phyloP scores from a whole-genome alignment of 371 early-diverging fungal species.

The Blakeslea trispora region DNA sequence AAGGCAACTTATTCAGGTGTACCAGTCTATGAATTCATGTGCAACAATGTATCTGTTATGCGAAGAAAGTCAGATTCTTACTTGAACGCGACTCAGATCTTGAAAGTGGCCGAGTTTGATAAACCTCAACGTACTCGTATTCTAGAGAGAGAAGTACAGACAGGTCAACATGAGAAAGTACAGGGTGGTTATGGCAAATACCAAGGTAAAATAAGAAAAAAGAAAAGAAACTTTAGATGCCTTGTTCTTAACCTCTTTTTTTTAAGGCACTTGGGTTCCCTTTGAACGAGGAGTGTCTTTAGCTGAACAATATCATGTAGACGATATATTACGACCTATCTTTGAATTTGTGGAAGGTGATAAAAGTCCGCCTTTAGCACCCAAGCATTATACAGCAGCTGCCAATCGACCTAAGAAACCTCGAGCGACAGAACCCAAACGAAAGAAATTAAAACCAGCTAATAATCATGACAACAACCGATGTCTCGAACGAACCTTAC shows the following conservation, averaged over 20 bases:
- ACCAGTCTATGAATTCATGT: conserved; percentile 88
- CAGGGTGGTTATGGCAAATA: conserved; percentile 97
- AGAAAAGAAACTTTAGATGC: neutral
- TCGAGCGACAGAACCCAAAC: conserved; percentile 13
- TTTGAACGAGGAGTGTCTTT: conserved; percentile 74
- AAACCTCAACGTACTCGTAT: conserved; percentile 89
- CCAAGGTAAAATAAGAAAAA: conserved; percentile 68
- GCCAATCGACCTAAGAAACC: conserved; percentile 16
- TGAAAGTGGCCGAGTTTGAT: conserved; percentile 92
- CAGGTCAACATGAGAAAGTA: conserved; percentile 85
- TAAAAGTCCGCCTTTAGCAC: conserved; percentile 41
- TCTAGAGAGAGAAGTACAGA: conserved; percentile 82
- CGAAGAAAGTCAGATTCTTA: conserved; percentile 80
- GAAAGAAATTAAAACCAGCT: conserved; percentile 33
- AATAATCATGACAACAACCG: conserved; percentile 40
- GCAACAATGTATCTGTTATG: conserved; percentile 88
- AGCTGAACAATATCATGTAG: conserved; percentile 48
- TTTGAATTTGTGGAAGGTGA: conserved; percentile 35
- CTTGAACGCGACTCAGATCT: conserved; percentile 92
- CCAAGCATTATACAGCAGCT: conserved; percentile 30
- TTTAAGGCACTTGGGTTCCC: conserved; percentile 70
- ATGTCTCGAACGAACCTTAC: neutral
- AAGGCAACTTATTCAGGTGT: conserved; percentile 90
- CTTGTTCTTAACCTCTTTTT: neutral
- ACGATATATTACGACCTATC: conserved; percentile 34